A percentile compares a stretch with the other conserved stretches of the same genome.
Evolutionary conservation across 345 rosid genomes (phyloP).

Genomic region (Limnanthes douglasii): DNA sequence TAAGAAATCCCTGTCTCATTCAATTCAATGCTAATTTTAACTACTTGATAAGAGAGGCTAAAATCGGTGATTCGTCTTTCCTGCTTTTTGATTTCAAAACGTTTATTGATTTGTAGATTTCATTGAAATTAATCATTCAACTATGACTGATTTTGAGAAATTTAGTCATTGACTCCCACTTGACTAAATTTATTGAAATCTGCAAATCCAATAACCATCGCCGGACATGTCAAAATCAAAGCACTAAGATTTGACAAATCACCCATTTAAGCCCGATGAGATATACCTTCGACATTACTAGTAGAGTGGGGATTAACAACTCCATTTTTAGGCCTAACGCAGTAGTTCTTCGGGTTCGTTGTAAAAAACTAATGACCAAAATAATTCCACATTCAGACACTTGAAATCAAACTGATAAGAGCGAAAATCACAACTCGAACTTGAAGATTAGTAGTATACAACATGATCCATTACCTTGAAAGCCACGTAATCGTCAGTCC

Average conservation of each 20-base stretch:
- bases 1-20: neutral
- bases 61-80: no score
- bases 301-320: conserved; percentile 61
- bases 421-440: neutral
- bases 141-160: no score
- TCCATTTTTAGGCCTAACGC: conserved; percentile 78
- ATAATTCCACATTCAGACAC: conserved; percentile 6
- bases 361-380: conserved; percentile 44
- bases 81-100: no score
- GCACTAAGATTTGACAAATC: no score
- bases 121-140: no score
- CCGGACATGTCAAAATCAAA: no score
- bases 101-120: no score
- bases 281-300: conserved; percentile 57
- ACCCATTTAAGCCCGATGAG: no score
- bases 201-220: no score
- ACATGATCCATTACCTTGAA: conserved; percentile 39
- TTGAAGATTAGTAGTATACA: neutral
- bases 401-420: conserved; percentile 2
- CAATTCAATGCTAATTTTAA: neutral
- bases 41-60: neutral
- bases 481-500: conserved; percentile 54
- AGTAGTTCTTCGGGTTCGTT: conserved; percentile 86
- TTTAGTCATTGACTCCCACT: no score
- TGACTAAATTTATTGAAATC: no score